These are phyloP conservation scores for Aspergillus vadensis DNA, from an alignment of 2,329 filamentous ascomycete species.

Conservation along the genomic window DNA sequence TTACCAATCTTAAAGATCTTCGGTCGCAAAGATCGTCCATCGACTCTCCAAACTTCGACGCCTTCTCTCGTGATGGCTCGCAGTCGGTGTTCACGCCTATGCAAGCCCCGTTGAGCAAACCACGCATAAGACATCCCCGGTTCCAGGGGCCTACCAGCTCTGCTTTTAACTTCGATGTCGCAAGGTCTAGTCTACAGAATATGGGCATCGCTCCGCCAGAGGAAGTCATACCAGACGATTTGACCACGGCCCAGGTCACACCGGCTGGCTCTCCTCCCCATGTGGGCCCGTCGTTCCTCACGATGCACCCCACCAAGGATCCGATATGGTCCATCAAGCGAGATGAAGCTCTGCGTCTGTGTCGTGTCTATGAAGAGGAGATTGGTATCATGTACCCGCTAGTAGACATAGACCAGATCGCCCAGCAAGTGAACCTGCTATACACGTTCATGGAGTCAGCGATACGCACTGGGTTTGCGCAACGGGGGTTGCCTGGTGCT, in stretches of 20 bases:
- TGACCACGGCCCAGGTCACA: constrained; percentile 56
- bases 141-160: constrained; percentile 86
- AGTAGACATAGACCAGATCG: constrained; percentile 70
- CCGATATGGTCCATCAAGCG: constrained; percentile 77
- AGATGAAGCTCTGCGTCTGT: constrained; percentile 78
- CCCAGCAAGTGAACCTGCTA: constrained; percentile 69
- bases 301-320: constrained; percentile 60
- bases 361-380: constrained; percentile 82
- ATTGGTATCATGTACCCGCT: constrained; percentile 92
- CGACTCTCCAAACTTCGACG: constrained; percentile 38
- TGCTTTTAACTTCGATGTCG: constrained; percentile 81
- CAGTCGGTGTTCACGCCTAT: constrained; percentile 40
- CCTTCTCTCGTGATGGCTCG: constrained; percentile 43
- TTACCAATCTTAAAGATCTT: constrained; percentile 69
- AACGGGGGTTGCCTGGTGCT: constrained; percentile 55
- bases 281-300: constrained; percentile 32
- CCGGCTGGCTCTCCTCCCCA: constrained; percentile 49
- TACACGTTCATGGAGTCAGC: constrained; percentile 73
- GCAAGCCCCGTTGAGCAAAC: constrained; percentile 47
- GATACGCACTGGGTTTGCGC: constrained; percentile 59
- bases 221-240: constrained; percentile 63
- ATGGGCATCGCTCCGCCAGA: constrained; percentile 76
- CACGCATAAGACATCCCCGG: constrained; percentile 59
- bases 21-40: constrained; percentile 50
- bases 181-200: constrained; percentile 80